Evolutionary conservation across 768 basidiomycete genomes (phyloP), one percentile per base, ranked within the genome.

Genomic region (Boletus sp.): DNA sequence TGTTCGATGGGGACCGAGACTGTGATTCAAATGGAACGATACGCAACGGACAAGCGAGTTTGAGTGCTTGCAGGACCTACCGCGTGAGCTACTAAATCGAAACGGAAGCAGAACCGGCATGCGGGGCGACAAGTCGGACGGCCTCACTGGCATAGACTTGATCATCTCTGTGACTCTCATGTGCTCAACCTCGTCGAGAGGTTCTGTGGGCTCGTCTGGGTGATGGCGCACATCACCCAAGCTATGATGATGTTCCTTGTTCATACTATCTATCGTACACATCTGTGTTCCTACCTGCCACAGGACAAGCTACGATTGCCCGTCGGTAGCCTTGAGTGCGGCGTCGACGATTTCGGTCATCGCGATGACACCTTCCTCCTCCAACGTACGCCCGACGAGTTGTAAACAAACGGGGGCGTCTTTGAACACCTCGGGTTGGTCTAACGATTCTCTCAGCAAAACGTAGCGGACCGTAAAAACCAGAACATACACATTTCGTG

Each of bases 281-380:
- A 49, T 29, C 29, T 40, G 9, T 47, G 18, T 40, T 44, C 24
- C 4, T 41, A 14, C 20, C 2, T 45, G 10, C 17, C 17, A 18
- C 30, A 7, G 29, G 24, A 36, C 17, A 9, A 29, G 37, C 47
- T 58, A 58, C 44, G 24, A 15, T 8, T 29, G 5, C 11, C 3
- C 36, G 14, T 42, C 57, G 35, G 40, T 32, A 15, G 35, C 62
- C 59, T 77, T 80, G 56, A 85, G 68, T 8, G 84, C 85, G 0
- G 67, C 67, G 46, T 83, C 84, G 11, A 88, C 81, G 20, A 91
- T 78, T 63, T 89, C 84, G 7, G 81, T 78, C 81, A 91, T 83
- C 0, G 76, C 80, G 50, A 91, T 79, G 2, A 89, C 80, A 0
- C 83, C 89, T 63, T 92, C 90, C 63, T 92, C 90, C 63, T 91